Evolutionary conservation across 345 rosid species (phyloP).

Genomic region (Geranium rotundifolium): DNA sequence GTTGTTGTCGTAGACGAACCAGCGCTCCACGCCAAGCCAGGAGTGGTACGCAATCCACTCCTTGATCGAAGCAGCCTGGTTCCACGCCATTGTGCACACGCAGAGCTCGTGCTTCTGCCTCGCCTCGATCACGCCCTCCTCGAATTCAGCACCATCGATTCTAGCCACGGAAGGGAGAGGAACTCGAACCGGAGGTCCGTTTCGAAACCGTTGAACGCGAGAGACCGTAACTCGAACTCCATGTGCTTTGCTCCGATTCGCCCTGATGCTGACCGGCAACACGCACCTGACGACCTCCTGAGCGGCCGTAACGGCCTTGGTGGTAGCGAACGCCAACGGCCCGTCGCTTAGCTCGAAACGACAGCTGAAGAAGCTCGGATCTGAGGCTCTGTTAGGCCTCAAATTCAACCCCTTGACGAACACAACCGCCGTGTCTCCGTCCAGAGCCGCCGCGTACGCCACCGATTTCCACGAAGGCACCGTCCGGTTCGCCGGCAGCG

Average conservation of each 20-base stretch:
- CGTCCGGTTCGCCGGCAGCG: slow-evolving; percentile 20
- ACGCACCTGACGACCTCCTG: slow-evolving; percentile 88
- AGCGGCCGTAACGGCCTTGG: slow-evolving; percentile 63
- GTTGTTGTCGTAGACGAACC: slow-evolving; percentile 94
- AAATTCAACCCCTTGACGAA: slow-evolving; percentile 87
- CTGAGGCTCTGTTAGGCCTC: slow-evolving; percentile 58
- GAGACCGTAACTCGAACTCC: slow-evolving; percentile 43
- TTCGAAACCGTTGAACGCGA: slow-evolving; percentile 3
- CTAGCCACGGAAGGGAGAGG: slow-evolving; percentile 60
- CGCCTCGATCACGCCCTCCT: slow-evolving; percentile 14
- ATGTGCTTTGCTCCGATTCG: slow-evolving; percentile 34
- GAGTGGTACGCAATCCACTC: slow-evolving; percentile 90
- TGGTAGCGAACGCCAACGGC: slow-evolving; percentile 30
- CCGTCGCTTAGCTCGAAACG: slow-evolving; percentile 47
- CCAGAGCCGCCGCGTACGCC: slow-evolving; percentile 67
- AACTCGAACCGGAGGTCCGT: slow-evolving; percentile 10
- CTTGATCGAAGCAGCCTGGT: slow-evolving; percentile 65
- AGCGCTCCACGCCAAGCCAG: slow-evolving; percentile 85
- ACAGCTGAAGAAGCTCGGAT: slow-evolving; percentile 54
- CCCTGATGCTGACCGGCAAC: slow-evolving; percentile 47
- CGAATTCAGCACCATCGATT: slow-evolving; percentile 18
- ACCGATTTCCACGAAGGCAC: slow-evolving; percentile 57
- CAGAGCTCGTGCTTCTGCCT: slow-evolving; percentile 64
- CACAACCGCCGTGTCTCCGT: slow-evolving; percentile 53
- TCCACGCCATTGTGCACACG: slow-evolving; percentile 91